Percentiles rank a stretch among this genome's conserved stretches.
These are phyloP conservation scores for Spizellomyces sp. DNA, from an alignment of 192 early-diverging fungal species.

Conservation along the genomic window DNA sequence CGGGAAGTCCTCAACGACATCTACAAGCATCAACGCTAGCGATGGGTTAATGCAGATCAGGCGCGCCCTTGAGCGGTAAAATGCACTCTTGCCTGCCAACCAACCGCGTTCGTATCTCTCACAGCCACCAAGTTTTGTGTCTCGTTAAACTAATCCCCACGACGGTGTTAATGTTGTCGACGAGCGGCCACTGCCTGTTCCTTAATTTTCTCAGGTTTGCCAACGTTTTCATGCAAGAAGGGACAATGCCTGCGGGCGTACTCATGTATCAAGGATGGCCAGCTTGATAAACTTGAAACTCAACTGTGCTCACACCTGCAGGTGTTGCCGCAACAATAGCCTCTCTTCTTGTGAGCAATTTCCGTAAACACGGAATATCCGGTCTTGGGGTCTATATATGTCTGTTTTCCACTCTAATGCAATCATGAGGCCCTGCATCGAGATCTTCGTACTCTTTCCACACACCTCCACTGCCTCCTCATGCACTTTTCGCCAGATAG, in stretches of 20 bases:
- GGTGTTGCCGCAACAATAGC: conserved; percentile 65
- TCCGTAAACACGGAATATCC: conserved; percentile 70
- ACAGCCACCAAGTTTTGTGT: too few relatives aligned
- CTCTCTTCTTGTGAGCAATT: conserved; percentile 56
- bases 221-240: conserved; percentile 61
- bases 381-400: conserved; percentile 67
- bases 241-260: conserved; percentile 55
- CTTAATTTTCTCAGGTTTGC: conserved; percentile 50
- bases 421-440: neutral
- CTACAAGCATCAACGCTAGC: too few relatives aligned
- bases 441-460: neutral
- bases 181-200: conserved; percentile 13
- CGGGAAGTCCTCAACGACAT: too few relatives aligned
- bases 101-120: too few relatives aligned
- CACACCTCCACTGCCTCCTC: neutral
- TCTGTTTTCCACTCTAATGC: conserved; percentile 33
- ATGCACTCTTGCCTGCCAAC: too few relatives aligned
- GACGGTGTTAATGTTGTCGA: neutral
- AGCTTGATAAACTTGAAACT: conserved; percentile 6
- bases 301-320: conserved; percentile 41
- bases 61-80: too few relatives aligned
- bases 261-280: neutral
- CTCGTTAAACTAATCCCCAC: too few relatives aligned
- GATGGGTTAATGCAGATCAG: too few relatives aligned
- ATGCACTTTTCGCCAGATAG: neutral